Conservation (phyloP, 169 alveolate genomes). For the Besnoitia besnoiti region DNA sequence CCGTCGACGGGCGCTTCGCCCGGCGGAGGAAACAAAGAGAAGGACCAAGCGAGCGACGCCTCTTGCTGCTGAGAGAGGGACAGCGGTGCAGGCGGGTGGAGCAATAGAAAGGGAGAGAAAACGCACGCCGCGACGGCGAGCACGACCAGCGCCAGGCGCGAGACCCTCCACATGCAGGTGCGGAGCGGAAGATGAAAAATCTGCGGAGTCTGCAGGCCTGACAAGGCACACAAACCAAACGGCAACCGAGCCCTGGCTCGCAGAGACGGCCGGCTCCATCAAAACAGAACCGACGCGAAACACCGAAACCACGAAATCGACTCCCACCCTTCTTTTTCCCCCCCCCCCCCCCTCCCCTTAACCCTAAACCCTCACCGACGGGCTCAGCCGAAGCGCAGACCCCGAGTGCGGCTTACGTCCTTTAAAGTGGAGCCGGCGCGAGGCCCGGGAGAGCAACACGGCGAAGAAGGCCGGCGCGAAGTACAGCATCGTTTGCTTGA, state of each 20-base stretch:
- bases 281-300: too few species aligned
- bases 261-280: too few species aligned
- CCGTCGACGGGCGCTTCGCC: neutral
- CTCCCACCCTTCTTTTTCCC: too few species aligned
- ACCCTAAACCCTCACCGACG: too few species aligned
- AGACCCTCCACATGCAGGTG: neutral
- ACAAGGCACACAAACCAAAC: neutral
- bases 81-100: neutral
- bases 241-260: too few species aligned
- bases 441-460: neutral
- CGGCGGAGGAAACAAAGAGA: neutral
- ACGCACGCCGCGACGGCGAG: neutral
- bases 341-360: too few species aligned
- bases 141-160: neutral
- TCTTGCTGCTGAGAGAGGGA: neutral
- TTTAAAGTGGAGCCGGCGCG: neutral
- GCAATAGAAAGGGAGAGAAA: neutral
- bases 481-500: constrained; percentile 89
- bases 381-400: neutral
- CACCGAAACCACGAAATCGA: too few species aligned
- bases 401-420: neutral
- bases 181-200: neutral
- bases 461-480: constrained; percentile 82
- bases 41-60: neutral
- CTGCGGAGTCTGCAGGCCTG: neutral